Evolutionary conservation across 208 protist genomes (phyloP).

Genomic region (Zelonia costaricensis): DNA sequence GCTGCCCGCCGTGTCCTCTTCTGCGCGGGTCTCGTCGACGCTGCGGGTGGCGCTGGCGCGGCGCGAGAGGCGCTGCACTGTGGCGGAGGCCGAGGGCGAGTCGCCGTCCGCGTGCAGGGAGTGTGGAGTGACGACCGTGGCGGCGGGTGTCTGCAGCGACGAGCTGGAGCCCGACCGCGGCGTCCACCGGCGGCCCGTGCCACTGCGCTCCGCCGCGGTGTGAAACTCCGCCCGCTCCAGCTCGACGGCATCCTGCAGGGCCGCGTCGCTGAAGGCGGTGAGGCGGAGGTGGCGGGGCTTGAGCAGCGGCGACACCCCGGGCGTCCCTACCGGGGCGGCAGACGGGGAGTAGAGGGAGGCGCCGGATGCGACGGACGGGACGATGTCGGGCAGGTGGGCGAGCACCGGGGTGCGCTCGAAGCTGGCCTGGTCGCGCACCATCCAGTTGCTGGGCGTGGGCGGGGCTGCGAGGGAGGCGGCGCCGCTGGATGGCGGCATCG

Average conservation of each 20-base stretch:
- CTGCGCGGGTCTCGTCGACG: too few species aligned
- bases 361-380: neutral
- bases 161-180: neutral
- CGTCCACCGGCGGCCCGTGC: neutral
- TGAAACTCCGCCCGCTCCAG: neutral
- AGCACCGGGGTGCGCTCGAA: neutral
- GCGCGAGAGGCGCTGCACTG: too few species aligned
- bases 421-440: neutral
- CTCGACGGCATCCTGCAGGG: neutral
- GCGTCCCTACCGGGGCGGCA: neutral
- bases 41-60: too few species aligned
- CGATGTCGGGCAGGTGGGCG: neutral
- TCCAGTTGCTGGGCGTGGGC: constrained; percentile 17
- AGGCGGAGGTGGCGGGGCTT: neutral
- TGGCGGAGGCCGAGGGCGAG: too few species aligned
- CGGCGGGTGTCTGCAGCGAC: neutral
- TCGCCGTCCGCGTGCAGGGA: too few species aligned
- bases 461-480: neutral
- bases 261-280: neutral
- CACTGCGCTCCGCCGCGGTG: too few species aligned
- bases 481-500: neutral
- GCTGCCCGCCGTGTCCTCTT: too few species aligned
- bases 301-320: neutral
- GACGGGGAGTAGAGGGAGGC: neutral
- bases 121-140: too few species aligned